These are phyloP conservation scores for Candida glaebosa DNA, from an alignment of 805 yeast genomes.

Conservation along the genomic window DNA sequence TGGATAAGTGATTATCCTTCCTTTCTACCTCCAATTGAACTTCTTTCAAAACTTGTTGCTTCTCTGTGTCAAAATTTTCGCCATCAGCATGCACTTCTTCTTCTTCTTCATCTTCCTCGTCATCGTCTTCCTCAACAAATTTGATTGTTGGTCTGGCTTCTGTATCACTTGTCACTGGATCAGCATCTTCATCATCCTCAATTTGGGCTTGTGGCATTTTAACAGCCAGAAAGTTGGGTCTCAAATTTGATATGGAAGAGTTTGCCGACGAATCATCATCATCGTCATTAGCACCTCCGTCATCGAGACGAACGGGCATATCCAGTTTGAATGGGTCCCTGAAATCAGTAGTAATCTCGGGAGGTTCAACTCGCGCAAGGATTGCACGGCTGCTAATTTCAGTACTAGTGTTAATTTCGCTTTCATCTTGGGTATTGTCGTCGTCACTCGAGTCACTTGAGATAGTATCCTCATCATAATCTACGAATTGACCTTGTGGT, in stretches of 20 bases:
- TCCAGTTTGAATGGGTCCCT: conserved; percentile 3
- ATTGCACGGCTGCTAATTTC: background rate
- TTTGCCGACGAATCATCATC: conserved; percentile 22
- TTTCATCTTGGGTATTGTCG: conserved; percentile 19
- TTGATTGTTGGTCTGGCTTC: conserved; percentile 56
- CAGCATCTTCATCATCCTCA: conserved; percentile 64
- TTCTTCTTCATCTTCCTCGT: conserved; percentile 6
- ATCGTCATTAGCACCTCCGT: conserved; percentile 19
- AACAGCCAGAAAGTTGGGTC: conserved; percentile 68
- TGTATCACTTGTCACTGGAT: conserved; percentile 49
- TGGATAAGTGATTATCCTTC: background rate
- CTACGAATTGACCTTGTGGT: conserved; percentile 39
- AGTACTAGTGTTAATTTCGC: conserved; percentile 1
- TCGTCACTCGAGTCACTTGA: conserved; percentile 14
- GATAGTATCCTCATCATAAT: conserved; percentile 17
- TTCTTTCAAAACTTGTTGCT: conserved; percentile 6
- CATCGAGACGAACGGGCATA: background rate
- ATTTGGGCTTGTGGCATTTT: conserved; percentile 68
- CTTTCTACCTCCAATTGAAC: background rate
- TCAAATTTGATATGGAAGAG: conserved; percentile 35
- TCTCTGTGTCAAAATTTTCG: background rate
- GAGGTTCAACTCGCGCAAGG: conserved; percentile 1
- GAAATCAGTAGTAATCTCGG: conserved; percentile 2
- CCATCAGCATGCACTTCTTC: conserved; percentile 8
- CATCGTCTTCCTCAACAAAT: conserved; percentile 48